Percentiles rank a stretch among this genome's conserved stretches.
These are phyloP conservation scores for Odonthalia washingtoniensis DNA, from an alignment of 31 red algal species.

Conservation along the genomic window DNA sequence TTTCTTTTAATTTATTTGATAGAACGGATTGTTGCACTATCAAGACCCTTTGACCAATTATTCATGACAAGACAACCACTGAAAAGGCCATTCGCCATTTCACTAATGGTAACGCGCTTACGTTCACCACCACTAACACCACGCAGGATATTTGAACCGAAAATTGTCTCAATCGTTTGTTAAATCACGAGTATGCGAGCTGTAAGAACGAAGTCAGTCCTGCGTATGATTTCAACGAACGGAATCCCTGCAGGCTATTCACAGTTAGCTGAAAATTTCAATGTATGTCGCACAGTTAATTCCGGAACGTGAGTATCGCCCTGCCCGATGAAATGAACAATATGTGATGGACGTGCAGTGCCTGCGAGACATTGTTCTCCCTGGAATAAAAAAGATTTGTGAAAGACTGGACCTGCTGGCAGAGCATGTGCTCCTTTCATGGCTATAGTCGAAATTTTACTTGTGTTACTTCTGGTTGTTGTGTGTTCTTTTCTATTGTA, in stretches of 20 bases:
- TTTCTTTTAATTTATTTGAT: slow-evolving; percentile 52
- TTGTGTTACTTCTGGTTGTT: too few relatives aligned
- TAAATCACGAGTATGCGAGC: too few relatives aligned
- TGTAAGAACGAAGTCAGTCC: slow-evolving; percentile 64
- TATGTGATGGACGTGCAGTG: slow-evolving; percentile 50
- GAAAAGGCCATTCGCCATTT: slow-evolving; percentile 75
- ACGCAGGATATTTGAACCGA: slow-evolving; percentile 73
- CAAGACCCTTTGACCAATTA: slow-evolving; percentile 81
- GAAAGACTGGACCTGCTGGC: too few relatives aligned
- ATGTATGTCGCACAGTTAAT: slow-evolving; percentile 83
- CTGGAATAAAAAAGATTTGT: too few relatives aligned
- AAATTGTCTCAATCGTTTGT: too few relatives aligned
- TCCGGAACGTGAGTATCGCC: slow-evolving; percentile 76
- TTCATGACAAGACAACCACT: slow-evolving; percentile 72
- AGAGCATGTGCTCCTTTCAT: too few relatives aligned
- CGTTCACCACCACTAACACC: slow-evolving; percentile 92
- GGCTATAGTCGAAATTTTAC: too few relatives aligned
- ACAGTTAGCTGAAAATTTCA: slow-evolving; percentile 85
- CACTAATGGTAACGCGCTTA: slow-evolving; percentile 93
- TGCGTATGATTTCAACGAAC: slow-evolving; percentile 72
- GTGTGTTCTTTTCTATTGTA: too few relatives aligned
- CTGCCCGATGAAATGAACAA: slow-evolving; percentile 74
- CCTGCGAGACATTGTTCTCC: too few relatives aligned
- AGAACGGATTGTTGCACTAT: slow-evolving; percentile 72
- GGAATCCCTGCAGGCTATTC: slow-evolving; percentile 84